A percentile compares a stretch with the other conserved stretches of the same genome.
phyloP scores from a whole-genome alignment of 805 yeast genomes.

The Kuraishia capsulata region DNA sequence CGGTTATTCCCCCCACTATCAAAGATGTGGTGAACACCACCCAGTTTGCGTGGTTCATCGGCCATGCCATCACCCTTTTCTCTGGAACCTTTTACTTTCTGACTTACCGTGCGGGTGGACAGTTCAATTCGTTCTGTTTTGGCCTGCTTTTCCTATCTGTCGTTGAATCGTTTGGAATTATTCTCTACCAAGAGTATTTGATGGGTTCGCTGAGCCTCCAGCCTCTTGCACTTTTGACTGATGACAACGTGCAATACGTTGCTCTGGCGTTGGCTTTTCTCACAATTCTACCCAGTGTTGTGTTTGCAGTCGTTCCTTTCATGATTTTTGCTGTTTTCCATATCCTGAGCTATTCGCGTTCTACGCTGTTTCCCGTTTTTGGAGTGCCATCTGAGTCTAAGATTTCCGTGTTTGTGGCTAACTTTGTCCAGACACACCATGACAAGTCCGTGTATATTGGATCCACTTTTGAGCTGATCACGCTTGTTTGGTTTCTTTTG shows the following conservation, averaged over 20 bases:
- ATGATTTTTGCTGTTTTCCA: conserved; percentile 76
- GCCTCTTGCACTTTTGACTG: conserved; percentile 27
- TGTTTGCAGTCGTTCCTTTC: conserved; percentile 64
- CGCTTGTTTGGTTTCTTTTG: conserved; percentile 17
- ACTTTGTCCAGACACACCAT: conserved; percentile 43
- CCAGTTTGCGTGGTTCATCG: conserved; percentile 73
- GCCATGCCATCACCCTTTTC: conserved; percentile 40
- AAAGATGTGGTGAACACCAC: conserved; percentile 26
- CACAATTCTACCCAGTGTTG: conserved; percentile 46
- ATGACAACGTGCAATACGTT: conserved; percentile 72
- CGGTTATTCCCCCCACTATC: not conserved
- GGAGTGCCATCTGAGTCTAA: conserved; percentile 17
- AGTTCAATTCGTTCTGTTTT: conserved; percentile 41
- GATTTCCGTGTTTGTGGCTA: conserved; percentile 1
- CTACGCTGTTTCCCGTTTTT: conserved; percentile 57
- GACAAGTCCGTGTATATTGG: conserved; percentile 51
- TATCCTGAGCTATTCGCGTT: conserved; percentile 59
- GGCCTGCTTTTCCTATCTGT: conserved; percentile 54
- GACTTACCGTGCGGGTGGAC: conserved; percentile 20
- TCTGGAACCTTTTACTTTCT: conserved; percentile 29
- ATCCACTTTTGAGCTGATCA: conserved; percentile 41
- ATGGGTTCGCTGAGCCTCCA: conserved; percentile 19
- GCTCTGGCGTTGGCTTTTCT: conserved; percentile 45
- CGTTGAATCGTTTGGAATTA: conserved; percentile 66
- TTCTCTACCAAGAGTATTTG: conserved; percentile 50